phyloP scores from a whole-genome alignment of 1,284 basidiomycete species.

The Ustilago shanxiensis region DNA sequence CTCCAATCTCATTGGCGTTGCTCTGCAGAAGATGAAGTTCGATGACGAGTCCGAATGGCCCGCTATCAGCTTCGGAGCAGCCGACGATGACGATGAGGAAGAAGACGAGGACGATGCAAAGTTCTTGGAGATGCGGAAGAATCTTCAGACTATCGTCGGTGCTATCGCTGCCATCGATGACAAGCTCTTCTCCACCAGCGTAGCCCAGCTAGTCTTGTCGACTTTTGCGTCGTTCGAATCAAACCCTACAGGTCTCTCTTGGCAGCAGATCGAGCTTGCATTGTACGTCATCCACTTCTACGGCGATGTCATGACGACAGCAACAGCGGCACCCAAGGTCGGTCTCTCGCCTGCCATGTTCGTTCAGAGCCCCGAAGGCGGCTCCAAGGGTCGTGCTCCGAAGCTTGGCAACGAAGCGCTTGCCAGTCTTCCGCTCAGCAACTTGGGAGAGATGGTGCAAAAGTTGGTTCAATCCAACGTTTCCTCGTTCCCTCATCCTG shows the following conservation, averaged over 20 bases:
- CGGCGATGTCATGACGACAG: slow-evolving; percentile 76
- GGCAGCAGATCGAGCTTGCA: slow-evolving; percentile 95
- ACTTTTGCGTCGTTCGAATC: slow-evolving; percentile 79
- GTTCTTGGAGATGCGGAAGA: slow-evolving; percentile 89
- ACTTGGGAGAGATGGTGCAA: slow-evolving; percentile 89
- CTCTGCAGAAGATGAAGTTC: slow-evolving; percentile 80
- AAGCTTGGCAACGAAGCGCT: slow-evolving; percentile 56
- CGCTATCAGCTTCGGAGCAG: slow-evolving; percentile 72
- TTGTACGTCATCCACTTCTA: slow-evolving; percentile 92
- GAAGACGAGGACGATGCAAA: slow-evolving; percentile 84
- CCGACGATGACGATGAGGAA: slow-evolving; percentile 77
- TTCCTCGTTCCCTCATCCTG: slow-evolving; percentile 84
- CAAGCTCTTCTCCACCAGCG: slow-evolving; percentile 80
- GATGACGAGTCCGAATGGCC: slow-evolving; percentile 85
- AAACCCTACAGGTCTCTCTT: slow-evolving; percentile 77
- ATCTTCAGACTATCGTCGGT: slow-evolving; percentile 84
- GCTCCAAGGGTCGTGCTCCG: slow-evolving; percentile 57
- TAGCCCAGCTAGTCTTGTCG: slow-evolving; percentile 79
- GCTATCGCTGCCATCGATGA: slow-evolving; percentile 84
- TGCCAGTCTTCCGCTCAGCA: slow-evolving; percentile 79
- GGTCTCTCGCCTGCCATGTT: slow-evolving; percentile 65
- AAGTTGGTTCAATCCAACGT: slow-evolving; percentile 87
- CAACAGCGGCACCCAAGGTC: slow-evolving; percentile 61
- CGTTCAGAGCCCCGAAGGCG: slow-evolving; percentile 59
- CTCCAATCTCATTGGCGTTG: slow-evolving; percentile 81